Conservation (phyloP, 2,329 filamentous ascomycete genomes). For the Stachybotrys chartarum region DNA sequence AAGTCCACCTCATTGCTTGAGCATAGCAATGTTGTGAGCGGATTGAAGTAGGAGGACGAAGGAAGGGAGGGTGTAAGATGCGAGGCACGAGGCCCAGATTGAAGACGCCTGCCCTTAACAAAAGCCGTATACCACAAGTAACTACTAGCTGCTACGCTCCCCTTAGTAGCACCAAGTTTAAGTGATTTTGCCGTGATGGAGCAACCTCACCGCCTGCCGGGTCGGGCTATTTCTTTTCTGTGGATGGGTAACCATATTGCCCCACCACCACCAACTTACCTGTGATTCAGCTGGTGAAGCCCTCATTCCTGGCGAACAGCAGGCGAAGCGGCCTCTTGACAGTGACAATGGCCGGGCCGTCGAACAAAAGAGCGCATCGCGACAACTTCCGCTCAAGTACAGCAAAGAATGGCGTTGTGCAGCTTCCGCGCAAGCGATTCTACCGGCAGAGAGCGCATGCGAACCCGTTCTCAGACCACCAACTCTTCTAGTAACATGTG, state of each 20-base stretch:
- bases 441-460: slow-evolving; percentile 95
- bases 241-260: neutral
- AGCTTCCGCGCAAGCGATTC: slow-evolving; percentile 87
- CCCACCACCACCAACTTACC: neutral
- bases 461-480: slow-evolving; percentile 95
- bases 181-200: neutral
- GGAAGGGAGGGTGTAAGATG: neutral
- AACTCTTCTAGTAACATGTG: slow-evolving; percentile 66
- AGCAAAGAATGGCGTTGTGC: slow-evolving; percentile 43
- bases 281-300: neutral
- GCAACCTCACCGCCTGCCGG: neutral
- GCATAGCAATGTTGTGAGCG: slow-evolving; percentile 6
- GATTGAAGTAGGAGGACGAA: neutral
- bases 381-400: slow-evolving; percentile 55
- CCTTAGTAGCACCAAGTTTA: neutral
- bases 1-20: neutral
- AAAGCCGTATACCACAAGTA: neutral
- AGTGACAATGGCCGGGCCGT: slow-evolving; percentile 18
- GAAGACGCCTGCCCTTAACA: too few species aligned
- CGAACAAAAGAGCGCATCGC: slow-evolving; percentile 57
- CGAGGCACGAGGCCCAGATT: too few species aligned
- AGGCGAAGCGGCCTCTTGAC: neutral
- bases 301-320: neutral
- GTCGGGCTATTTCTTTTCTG: neutral
- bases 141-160: neutral